Evolutionary conservation across 31 red algal genomes (phyloP), one percentile per base, ranked within the genome.

Genomic region (Odonthalia washingtoniensis): DNA sequence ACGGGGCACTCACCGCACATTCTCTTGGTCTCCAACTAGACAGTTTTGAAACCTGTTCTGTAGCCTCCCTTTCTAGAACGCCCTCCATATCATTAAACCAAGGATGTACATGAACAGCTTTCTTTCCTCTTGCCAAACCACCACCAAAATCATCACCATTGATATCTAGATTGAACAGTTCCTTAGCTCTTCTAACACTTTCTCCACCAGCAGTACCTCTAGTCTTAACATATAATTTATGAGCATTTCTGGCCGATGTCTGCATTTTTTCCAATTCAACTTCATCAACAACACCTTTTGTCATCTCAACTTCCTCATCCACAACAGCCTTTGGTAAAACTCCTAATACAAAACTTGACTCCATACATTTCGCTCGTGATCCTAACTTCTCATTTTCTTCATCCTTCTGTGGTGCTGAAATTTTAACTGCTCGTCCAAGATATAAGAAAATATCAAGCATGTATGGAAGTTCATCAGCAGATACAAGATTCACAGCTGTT

Each of bases 391-490:
- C 64, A 32, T 39, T 26, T 21, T 33, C 37, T 9, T 82, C 41
- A 17, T 26, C 31, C 18, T 90, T 76, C 18, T 34, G 41, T 14
- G 26, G 42, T 33, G 65, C 63, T 32, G 86, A 84, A 74, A 81
- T 81, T 14, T 21, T 52, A 34, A 93, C 77, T 5, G 79, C 64
- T 57, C 94, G 74, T 1, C 88, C 89, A 4, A 95, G 68, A 72
- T 95, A 98, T 4, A 98, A 80, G 44, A 93, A 94, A 26, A 89
- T 83, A 57, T 98, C 96, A 65, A 98, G 37, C 75, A 94, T 82
- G 67, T 98, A 98, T 6, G 96, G 87, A 43, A 98, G 28, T 49
- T 99, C 98, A 43, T 92, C 97, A 30, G 92, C 30, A 28, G 95
- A 60, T 9, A 97, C 98, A 9, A 99, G 80, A n/a, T 87, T 90